Conservation (phyloP, 2,329 filamentous ascomycete species). For the Fusarium coffeatum region DNA sequence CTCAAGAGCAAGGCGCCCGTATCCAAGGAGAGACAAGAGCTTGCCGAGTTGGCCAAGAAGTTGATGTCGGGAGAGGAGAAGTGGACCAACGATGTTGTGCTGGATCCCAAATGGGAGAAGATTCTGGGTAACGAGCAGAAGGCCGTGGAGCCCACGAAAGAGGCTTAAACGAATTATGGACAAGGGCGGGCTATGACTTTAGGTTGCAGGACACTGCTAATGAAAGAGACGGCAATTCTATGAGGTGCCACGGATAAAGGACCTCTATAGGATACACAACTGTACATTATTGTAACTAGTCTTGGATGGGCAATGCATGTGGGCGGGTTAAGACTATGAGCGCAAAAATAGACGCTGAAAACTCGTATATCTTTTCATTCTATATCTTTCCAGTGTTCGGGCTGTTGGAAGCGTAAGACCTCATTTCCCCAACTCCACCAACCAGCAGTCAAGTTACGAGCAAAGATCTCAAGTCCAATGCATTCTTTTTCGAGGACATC, state of each 20-base stretch:
- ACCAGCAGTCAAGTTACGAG: slow-evolving; percentile 76
- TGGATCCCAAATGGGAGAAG: slow-evolving; percentile 62
- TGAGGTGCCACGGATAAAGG: slow-evolving; percentile 18
- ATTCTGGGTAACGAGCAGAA: slow-evolving; percentile 45
- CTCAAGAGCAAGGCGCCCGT: slow-evolving; percentile 57
- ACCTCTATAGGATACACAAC: slow-evolving; percentile 47
- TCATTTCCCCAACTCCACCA: slow-evolving; percentile 87
- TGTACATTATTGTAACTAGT: slow-evolving; percentile 52
- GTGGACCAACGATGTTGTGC: slow-evolving; percentile 65
- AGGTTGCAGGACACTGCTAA: slow-evolving; percentile 34
- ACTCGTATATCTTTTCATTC: slow-evolving; percentile 17
- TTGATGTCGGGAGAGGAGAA: slow-evolving; percentile 69
- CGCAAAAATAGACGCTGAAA: slow-evolving; percentile 43
- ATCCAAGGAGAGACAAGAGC: slow-evolving; percentile 55
- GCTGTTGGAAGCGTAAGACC: slow-evolving; percentile 74
- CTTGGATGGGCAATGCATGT: slow-evolving; percentile 38
- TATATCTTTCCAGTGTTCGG: slow-evolving; percentile 60
- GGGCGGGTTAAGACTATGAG: slow-evolving; percentile 40
- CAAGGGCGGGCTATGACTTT: slow-evolving; percentile 19
- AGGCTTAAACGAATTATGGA: slow-evolving; percentile 33
- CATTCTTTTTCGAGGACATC: slow-evolving; percentile 64
- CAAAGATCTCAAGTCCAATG: slow-evolving; percentile 79
- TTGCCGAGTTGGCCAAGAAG: slow-evolving; percentile 73
- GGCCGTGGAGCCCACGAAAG: slow-evolving; percentile 41
- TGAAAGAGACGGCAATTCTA: slow-evolving; percentile 37